phyloP scores from a whole-genome alignment of 768 basidiomycete genomes.

The Termitomyces sp. region DNA sequence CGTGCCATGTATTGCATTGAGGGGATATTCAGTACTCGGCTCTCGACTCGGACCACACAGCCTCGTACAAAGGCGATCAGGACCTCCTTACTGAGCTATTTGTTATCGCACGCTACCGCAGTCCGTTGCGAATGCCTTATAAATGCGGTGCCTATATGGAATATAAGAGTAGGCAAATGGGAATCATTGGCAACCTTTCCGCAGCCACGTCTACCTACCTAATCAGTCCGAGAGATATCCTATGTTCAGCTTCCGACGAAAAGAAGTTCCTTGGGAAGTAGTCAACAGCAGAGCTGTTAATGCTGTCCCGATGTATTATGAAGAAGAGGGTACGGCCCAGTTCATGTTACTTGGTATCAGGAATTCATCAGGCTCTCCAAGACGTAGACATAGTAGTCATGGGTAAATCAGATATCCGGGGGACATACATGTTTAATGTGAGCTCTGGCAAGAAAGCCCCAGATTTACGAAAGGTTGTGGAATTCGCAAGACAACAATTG shows the following conservation, averaged over 20 bases:
- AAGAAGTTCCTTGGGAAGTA: constrained; percentile 74
- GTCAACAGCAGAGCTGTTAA: constrained; percentile 63
- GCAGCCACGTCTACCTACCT: background rate
- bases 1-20: too few species aligned
- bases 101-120: constrained; percentile 13
- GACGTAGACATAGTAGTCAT: constrained; percentile 60
- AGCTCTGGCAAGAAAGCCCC: constrained; percentile 38
- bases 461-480: constrained; percentile 49
- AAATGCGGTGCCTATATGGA: constrained; percentile 8
- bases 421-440: constrained; percentile 64
- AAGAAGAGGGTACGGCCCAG: constrained; percentile 48
- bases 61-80: too few species aligned
- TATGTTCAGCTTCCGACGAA: constrained; percentile 49
- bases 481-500: constrained; percentile 64
- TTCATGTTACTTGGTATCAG: background rate
- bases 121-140: constrained; percentile 5
- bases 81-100: background rate
- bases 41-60: too few species aligned
- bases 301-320: constrained; percentile 62
- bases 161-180: constrained; percentile 13
- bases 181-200: constrained; percentile 7
- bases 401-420: constrained; percentile 47
- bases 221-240: constrained; percentile 12
- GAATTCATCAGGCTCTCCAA: constrained; percentile 19
- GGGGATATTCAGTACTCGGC: too few species aligned